Evolutionary conservation across 1,284 basidiomycete genomes (phyloP).

Genomic region (Puccinia novopanici): DNA sequence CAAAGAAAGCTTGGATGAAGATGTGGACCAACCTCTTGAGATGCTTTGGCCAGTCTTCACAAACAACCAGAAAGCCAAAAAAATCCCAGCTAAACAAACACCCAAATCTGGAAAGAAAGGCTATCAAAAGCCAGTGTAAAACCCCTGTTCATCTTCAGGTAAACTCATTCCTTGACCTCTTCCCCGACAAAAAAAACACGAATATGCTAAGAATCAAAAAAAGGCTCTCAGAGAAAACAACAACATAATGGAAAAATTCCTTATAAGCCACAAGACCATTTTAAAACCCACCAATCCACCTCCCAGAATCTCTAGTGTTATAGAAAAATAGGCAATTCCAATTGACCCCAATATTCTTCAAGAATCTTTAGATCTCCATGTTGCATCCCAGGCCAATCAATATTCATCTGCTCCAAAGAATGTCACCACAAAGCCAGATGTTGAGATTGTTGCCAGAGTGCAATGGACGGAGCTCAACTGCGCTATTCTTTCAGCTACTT

Average conservation of each 20-base stretch:
- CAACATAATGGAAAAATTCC: neutral
- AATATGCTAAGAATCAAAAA: neutral
- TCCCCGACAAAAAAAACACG: neutral
- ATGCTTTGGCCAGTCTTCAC: neutral
- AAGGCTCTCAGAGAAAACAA: neutral
- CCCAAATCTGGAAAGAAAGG: neutral
- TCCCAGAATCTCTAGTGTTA: neutral
- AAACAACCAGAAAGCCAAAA: neutral
- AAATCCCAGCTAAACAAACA: neutral
- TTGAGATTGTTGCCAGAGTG: neutral
- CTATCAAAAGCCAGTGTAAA: neutral
- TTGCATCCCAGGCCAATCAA: neutral
- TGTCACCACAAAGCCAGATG: neutral
- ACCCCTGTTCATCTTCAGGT: neutral
- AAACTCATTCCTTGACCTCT: neutral
- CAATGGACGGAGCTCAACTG: neutral
- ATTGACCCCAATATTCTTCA: neutral
- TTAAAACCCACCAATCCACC: neutral
- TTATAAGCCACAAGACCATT: neutral
- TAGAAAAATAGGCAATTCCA: neutral
- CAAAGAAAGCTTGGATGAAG: neutral
- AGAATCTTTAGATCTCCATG: neutral
- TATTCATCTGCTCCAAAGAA: slow-evolving; percentile 6
- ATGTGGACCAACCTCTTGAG: neutral
- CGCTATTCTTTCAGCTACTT: neutral